phyloP scores from a whole-genome alignment of 106 monocot genomes.

The Platanthera zijinensis region DNA sequence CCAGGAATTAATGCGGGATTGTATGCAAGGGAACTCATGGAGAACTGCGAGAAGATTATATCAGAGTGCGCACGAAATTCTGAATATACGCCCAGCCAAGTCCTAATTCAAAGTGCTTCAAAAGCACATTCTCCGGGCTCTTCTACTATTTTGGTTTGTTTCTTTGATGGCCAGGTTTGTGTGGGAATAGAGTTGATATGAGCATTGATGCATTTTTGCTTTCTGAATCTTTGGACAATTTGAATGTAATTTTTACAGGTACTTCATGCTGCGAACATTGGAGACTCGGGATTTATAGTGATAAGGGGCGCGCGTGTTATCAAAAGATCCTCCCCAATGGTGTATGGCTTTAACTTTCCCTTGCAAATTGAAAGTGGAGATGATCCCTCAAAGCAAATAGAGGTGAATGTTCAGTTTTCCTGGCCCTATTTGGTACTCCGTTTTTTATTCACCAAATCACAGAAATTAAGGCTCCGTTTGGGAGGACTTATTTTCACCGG shows the following conservation, averaged over 20 bases:
- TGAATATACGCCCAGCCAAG: constrained; percentile 35
- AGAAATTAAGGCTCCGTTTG: too few relatives aligned
- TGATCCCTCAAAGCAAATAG: constrained; percentile 54
- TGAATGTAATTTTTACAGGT: constrained; percentile 25
- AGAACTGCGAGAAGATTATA: constrained; percentile 54
- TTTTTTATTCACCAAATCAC: too few relatives aligned
- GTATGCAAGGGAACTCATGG: constrained; percentile 91
- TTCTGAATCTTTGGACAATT: not conserved
- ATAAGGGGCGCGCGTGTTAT: constrained; percentile 60
- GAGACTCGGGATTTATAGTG: constrained; percentile 87
- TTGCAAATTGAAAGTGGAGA: constrained; percentile 85
- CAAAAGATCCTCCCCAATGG: constrained; percentile 72
- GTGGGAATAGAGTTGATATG: not conserved
- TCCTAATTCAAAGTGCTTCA: constrained; percentile 54
- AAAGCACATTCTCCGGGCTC: constrained; percentile 72
- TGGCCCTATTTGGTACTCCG: not conserved
- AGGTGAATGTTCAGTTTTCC: constrained; percentile 28
- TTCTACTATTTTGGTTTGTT: constrained; percentile 73
- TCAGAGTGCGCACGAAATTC: constrained; percentile 25
- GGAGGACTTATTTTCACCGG: too few relatives aligned
- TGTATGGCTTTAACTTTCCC: constrained; percentile 95
- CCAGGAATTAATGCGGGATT: constrained; percentile 92
- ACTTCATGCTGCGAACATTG: constrained; percentile 80
- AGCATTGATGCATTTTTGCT: not conserved
- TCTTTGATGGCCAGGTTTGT: constrained; percentile 79